phyloP scores from a whole-genome alignment of 2,329 filamentous ascomycete genomes.

The Sordariomycetes sp. region DNA sequence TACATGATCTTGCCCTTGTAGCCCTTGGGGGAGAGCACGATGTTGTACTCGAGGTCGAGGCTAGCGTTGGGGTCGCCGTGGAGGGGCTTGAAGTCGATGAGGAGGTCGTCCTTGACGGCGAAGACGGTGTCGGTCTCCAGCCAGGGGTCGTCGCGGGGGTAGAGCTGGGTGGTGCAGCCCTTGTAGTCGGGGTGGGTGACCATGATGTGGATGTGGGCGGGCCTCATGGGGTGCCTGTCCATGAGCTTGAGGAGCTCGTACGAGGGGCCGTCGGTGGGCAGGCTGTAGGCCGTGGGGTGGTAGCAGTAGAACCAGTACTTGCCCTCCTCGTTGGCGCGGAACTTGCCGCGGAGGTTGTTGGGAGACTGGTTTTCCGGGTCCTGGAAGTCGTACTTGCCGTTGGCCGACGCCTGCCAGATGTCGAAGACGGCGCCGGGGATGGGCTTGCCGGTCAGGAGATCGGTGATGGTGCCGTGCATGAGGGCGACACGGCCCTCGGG shows the following conservation, averaged over 20 bases:
- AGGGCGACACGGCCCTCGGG: conserved; percentile 45
- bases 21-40: conserved; percentile 27
- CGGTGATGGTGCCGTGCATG: conserved; percentile 57
- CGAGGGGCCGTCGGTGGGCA: conserved; percentile 47
- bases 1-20: conserved; percentile 18
- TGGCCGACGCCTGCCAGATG: conserved; percentile 66
- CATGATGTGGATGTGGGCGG: conserved; percentile 38
- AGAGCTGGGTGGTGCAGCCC: conserved; percentile 63
- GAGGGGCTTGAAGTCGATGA: conserved; percentile 34
- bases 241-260: conserved; percentile 27
- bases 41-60: conserved; percentile 26
- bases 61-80: conserved; percentile 21
- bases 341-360: conserved; percentile 69
- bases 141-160: conserved; percentile 55
- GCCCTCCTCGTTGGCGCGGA: conserved; percentile 55
- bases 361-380: conserved; percentile 57
- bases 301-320: conserved; percentile 65
- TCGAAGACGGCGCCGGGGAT: conserved; percentile 59
- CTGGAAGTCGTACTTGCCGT: conserved; percentile 66
- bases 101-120: conserved; percentile 37
- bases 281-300: conserved; percentile 59
- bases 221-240: conserved; percentile 34
- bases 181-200: conserved; percentile 53
- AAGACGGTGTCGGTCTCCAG: conserved; percentile 33
- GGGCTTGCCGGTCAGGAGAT: conserved; percentile 51